Evolutionary conservation across 164 flowering plant species (phyloP).

Genomic region (Cinnamomum chago): DNA sequence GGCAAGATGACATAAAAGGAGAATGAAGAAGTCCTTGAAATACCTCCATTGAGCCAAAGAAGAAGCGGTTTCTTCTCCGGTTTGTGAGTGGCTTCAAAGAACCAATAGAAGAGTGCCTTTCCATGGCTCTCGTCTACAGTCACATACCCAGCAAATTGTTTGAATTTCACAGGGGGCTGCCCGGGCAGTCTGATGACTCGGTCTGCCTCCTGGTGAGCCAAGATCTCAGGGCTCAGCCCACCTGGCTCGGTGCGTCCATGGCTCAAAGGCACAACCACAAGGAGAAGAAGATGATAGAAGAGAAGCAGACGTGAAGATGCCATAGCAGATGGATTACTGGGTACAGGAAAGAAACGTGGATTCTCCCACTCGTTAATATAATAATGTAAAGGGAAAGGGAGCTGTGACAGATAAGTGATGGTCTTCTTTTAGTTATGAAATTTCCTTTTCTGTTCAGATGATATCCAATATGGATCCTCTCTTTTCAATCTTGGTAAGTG

Average conservation of each 20-base stretch:
- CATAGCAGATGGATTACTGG: background rate
- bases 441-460: too few relatives aligned
- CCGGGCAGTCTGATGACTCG: slow-evolving; percentile 44
- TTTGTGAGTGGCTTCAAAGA: slow-evolving; percentile 42
- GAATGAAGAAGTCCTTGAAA: too few relatives aligned
- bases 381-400: too few relatives aligned
- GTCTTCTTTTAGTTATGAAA: too few relatives aligned
- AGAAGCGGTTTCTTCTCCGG: slow-evolving; percentile 46
- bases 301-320: background rate
- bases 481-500: too few relatives aligned
- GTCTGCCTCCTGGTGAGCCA: slow-evolving; percentile 37
- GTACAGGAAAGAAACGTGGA: background rate
- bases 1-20: too few relatives aligned
- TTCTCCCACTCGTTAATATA: too few relatives aligned
- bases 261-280: background rate
- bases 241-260: background rate
- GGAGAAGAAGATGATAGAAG: too few relatives aligned
- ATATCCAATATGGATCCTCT: too few relatives aligned
- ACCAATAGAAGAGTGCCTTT: slow-evolving; percentile 68
- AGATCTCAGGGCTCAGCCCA: background rate
- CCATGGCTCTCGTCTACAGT: slow-evolving; percentile 44
- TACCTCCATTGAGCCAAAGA: slow-evolving; percentile 70
- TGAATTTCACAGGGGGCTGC: slow-evolving; percentile 51
- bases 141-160: slow-evolving; percentile 56
- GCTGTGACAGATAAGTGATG: too few relatives aligned